A percentile compares a stretch with the other conserved stretches of the same genome.
These are phyloP conservation scores for Tulasnella sp. DNA, from an alignment of 768 basidiomycete species.

Conservation along the genomic window DNA sequence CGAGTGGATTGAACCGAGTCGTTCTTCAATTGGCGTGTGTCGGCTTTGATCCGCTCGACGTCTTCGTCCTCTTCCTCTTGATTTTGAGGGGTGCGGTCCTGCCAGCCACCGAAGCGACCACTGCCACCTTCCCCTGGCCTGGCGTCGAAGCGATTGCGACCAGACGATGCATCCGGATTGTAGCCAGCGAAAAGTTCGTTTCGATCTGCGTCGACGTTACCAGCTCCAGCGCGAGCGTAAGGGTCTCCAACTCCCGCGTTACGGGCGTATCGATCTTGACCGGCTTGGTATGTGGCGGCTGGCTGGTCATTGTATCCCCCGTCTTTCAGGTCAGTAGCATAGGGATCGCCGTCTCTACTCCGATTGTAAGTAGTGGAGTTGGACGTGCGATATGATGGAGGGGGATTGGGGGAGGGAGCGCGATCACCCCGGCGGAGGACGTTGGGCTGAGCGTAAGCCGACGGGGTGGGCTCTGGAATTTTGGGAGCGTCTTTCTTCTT, in stretches of 20 bases:
- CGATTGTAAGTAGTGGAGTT: conserved; percentile 49
- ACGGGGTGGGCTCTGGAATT: conserved; percentile 51
- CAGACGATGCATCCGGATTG: conserved; percentile 41
- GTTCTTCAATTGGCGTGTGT: conserved; percentile 81
- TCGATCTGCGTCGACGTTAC: conserved; percentile 52
- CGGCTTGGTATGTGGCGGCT: not conserved
- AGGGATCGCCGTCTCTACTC: conserved; percentile 50
- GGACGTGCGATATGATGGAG: conserved; percentile 34
- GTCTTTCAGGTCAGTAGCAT: not conserved
- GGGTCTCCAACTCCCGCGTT: conserved; percentile 41
- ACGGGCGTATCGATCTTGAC: conserved; percentile 25
- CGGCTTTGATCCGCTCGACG: conserved; percentile 88
- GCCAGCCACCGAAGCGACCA: conserved; percentile 23
- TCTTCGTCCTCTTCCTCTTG: conserved; percentile 65
- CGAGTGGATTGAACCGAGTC: conserved; percentile 76
- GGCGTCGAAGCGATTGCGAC: conserved; percentile 18
- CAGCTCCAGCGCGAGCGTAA: conserved; percentile 47
- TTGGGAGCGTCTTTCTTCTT: conserved; percentile 50
- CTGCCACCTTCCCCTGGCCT: conserved; percentile 35
- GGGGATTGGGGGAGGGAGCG: conserved; percentile 22
- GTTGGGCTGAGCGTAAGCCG: conserved; percentile 5
- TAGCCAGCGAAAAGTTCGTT: conserved; percentile 67
- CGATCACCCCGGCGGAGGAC: conserved; percentile 26
- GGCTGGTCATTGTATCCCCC: not conserved
- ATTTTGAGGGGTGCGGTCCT: conserved; percentile 10